Evolutionary conservation across 768 basidiomycete species (phyloP).

Genomic region (Lactarius vividus): DNA sequence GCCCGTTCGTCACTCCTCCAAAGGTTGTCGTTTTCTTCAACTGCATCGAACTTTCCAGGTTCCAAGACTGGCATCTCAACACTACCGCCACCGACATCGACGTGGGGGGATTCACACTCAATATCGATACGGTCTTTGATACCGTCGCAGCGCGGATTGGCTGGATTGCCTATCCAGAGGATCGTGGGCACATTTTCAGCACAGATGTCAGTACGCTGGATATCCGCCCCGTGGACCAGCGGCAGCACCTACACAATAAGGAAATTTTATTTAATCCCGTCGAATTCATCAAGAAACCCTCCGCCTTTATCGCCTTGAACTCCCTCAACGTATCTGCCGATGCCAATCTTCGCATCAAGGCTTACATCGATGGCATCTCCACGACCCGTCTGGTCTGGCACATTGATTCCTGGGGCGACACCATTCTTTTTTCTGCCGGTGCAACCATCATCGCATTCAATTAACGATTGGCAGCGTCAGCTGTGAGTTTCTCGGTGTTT

Average conservation of each 20-base stretch:
- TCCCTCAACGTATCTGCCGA: background rate
- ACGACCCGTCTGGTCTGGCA: background rate
- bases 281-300: background rate
- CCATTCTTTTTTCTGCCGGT: background rate
- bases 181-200: background rate
- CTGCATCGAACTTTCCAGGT: background rate
- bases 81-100: background rate
- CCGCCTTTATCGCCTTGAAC: background rate
- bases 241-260: background rate
- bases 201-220: background rate
- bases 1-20: background rate
- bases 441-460: background rate
- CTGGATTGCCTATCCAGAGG: background rate
- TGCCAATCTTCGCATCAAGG: background rate
- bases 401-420: background rate
- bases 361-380: background rate
- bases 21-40: background rate
- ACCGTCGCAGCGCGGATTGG: no score
- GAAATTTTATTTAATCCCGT: background rate
- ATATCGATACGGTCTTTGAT: background rate
- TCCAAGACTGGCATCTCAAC: background rate
- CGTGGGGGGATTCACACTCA: background rate
- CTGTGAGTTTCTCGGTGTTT: background rate
- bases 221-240: background rate
- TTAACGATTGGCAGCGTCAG: background rate